Base-by-base conservation (phyloP, 2,329 filamentous ascomycete genomes). In the Diaporthe aspalathi region DNA sequence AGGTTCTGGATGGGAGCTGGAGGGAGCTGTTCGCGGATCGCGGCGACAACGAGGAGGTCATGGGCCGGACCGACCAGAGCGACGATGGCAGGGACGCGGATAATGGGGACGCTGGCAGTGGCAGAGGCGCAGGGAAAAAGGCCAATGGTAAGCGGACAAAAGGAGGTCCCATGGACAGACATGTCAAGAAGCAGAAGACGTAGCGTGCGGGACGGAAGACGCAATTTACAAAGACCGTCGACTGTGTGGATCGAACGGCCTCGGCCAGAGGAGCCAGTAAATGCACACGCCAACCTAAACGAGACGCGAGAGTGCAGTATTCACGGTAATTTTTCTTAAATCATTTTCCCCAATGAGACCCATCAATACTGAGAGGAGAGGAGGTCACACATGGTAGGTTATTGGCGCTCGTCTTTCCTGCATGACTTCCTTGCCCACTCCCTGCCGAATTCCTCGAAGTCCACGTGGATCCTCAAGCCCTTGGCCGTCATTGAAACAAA, bases 1-100 rank as follows among this genome's bases (percentile, higher is more conserved):
- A 82, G 75, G 90, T 93, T 2, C 77, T 89, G 60, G 86, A 92
- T 75, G 92, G 92, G 5, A 88, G 77, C 6, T 88, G 86, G 86
- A 83, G 81, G 56, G 77, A 81, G 38, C 73, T 86, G 50, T 88
- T 89, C 67, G 82, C 82, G 27, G 78, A 77, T 12, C 73, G 77
- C 2, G 77, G 76, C 3, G 82, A 79, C 0, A 78, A 80, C 67
- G 79, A 76, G 24, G 83, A 85, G 75, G 81, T 85, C 68, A 82
- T 82, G 73, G 83, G 81, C 5, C 75, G 78, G 24, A 77, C 78
- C 9, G 76, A 50, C 11, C 45, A 80, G 29, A 79, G 78, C 32
- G 78, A 81, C 27, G 76, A 79, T 45, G 80, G 79, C 2, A 80
- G 78, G 56, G 74, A 77, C 49, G 81, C 80, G 0, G 81, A 80